phyloP scores from a whole-genome alignment of 768 basidiomycete species.

The Candolleomyces eurysporus region DNA sequence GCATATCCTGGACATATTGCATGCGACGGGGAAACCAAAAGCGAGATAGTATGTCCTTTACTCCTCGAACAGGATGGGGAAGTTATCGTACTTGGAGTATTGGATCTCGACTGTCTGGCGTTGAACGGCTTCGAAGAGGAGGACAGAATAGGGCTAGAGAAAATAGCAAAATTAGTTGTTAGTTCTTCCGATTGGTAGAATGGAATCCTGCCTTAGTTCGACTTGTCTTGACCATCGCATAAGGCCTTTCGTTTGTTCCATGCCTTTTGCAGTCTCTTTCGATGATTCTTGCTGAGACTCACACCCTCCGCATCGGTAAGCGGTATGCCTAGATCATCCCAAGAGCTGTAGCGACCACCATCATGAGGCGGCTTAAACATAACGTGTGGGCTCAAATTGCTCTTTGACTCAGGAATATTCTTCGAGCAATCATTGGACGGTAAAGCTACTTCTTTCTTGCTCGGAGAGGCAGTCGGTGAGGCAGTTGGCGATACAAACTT shows the following conservation, averaged over 20 bases:
- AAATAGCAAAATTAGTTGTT: conserved; percentile 65
- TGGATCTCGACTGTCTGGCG: conserved; percentile 86
- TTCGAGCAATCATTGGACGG: conserved; percentile 42
- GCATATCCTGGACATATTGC: conserved; percentile 90
- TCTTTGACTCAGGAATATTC: conserved; percentile 74
- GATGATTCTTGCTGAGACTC: conserved; percentile 77
- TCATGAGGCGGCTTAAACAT: conserved; percentile 86
- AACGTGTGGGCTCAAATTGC: conserved; percentile 66
- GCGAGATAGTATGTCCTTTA: conserved; percentile 87
- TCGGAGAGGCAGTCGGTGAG: conserved; percentile 32
- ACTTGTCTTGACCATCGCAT: conserved; percentile 73
- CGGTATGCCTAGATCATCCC: conserved; percentile 85
- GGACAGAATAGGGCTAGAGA: conserved; percentile 75
- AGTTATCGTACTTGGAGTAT: conserved; percentile 47
- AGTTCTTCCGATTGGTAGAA: conserved; percentile 62
- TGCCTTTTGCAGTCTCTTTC: conserved; percentile 77
- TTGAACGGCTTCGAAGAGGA: conserved; percentile 70
- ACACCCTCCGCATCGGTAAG: conserved; percentile 81
- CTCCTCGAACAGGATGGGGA: conserved; percentile 34
- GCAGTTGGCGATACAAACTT: conserved; percentile 84
- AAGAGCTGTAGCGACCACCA: conserved; percentile 70
- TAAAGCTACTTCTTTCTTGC: conserved; percentile 87
- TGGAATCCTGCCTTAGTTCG: conserved; percentile 22
- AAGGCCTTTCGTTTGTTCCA: conserved; percentile 71
- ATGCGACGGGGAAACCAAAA: conserved; percentile 87